A percentile compares a stretch with the other conserved stretches of the same genome.
phyloP scores from a whole-genome alignment of 169 alveolate species.

The Besnoitia besnoiti region DNA sequence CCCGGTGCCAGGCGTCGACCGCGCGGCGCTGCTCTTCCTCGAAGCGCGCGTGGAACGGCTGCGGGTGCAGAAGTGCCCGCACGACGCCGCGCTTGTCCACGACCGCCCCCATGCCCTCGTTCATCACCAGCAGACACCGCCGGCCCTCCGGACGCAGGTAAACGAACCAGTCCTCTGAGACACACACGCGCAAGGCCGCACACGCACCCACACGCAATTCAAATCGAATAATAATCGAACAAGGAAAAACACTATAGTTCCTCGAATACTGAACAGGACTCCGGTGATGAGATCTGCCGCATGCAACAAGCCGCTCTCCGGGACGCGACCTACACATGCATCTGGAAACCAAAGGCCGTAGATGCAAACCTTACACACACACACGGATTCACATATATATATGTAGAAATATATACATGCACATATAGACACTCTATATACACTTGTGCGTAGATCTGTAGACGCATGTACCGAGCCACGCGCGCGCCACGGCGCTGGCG shows the following conservation, averaged over 20 bases:
- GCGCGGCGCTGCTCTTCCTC: not conserved
- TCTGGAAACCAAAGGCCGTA: too few species aligned
- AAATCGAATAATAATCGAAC: too few species aligned
- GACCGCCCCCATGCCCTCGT: constrained; percentile 2
- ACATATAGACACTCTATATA: not conserved
- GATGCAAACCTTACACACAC: too few species aligned
- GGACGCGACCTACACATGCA: not conserved
- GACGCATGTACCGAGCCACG: not conserved
- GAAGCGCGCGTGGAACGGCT: not conserved
- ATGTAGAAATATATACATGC: not conserved
- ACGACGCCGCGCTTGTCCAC: constrained; percentile 47
- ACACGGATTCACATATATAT: not conserved
- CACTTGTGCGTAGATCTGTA: not conserved
- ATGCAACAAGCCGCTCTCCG: not conserved
- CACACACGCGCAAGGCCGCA: not conserved
- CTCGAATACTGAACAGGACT: too few species aligned
- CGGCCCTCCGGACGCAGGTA: constrained; percentile 65
- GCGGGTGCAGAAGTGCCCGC: constrained; percentile 1
- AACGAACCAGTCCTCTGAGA: constrained; percentile 48
- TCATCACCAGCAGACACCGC: constrained; percentile 47
- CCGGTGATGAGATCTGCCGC: too few species aligned
- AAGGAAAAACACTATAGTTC: too few species aligned
- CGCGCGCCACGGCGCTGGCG: too few species aligned
- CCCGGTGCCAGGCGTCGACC: not conserved
- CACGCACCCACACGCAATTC: too few species aligned